phyloP scores from a whole-genome alignment of 2,329 filamentous ascomycete genomes.

The Phaeosphaeriaceae sp. region DNA sequence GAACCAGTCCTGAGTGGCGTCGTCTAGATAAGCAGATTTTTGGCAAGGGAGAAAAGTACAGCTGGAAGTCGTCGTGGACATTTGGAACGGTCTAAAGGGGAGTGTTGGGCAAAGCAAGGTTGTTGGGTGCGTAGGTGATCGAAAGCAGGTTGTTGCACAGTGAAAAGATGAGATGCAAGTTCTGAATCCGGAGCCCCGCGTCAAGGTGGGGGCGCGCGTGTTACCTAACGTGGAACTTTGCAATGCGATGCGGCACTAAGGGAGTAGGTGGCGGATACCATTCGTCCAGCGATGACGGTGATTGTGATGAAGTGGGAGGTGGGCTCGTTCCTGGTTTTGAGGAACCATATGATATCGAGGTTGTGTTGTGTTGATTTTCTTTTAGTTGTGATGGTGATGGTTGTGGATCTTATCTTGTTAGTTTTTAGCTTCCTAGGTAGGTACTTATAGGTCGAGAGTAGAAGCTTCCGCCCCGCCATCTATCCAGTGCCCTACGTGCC shows the following conservation, averaged over 20 bases:
- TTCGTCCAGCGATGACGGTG: slow-evolving; percentile 1
- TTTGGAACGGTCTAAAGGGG: slow-evolving; percentile 34
- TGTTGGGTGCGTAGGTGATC: background rate
- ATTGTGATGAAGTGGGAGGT: slow-evolving; percentile 1
- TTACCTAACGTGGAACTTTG: too few relatives aligned
- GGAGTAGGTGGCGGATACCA: background rate
- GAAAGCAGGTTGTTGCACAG: slow-evolving; percentile 7
- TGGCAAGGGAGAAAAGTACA: slow-evolving; percentile 41
- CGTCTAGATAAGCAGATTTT: slow-evolving; percentile 39
- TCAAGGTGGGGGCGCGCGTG: slow-evolving; percentile 11
- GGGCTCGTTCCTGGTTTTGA: too few relatives aligned
- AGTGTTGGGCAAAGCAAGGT: background rate
- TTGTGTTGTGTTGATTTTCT: too few relatives aligned
- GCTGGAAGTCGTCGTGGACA: slow-evolving; percentile 42
- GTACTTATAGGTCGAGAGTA: too few relatives aligned
- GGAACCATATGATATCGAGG: too few relatives aligned
- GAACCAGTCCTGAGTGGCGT: slow-evolving; percentile 43
- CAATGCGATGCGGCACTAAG: background rate
- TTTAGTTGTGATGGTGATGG: too few relatives aligned
- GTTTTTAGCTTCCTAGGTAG: too few relatives aligned
- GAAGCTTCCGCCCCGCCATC: too few relatives aligned
- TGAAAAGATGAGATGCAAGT: slow-evolving; percentile 2
- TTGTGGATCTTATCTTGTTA: too few relatives aligned
- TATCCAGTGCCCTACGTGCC: too few relatives aligned
- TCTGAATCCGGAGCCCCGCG: slow-evolving; percentile 21